Base-by-base conservation (phyloP, 2,329 filamentous ascomycete species). In the Fusarium begoniae region DNA sequence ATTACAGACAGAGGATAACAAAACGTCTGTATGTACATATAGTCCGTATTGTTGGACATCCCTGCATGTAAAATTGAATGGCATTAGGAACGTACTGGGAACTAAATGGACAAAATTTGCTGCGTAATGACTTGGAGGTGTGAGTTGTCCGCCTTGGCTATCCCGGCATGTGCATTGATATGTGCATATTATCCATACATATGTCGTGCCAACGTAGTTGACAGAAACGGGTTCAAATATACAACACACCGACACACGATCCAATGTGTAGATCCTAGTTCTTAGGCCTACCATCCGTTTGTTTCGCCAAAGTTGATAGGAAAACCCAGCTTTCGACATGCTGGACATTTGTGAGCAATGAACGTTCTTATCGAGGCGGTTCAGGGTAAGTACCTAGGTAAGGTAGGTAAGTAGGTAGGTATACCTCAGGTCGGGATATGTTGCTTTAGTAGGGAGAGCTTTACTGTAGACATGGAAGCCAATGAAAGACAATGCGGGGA, bases 401-500 rank as follows among this genome's bases (percentile, higher is more conserved):
- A 10, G 41, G 43, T 44, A 45, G 8, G n/a, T n/a, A n/a, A n/a
- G 3, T 22, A 13, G 12, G 14, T 43, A 43, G 55, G 43, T 8
- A 35, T 35, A 35, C 32, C 32, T 35, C 32, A 35, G 7, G 32
- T 35, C 6, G 32, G 32, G 37, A 45, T 45, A 43, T 47, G 60
- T 44, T 67, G 61, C 64, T 41, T 41, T 30, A 58, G 28, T 9
- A 28, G 28, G 28, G 28, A 28, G 24, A 37, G 50, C 13, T 53
- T 14, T 35, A 20, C 35, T 24, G n/a, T 18, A n/a, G 28, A 45
- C 44, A 55, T 26, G 41, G 38, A 28, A 50, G 40, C 76, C 76
- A 78, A 77, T 77, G 37, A 66, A 35, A 57, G 14, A 32, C 20
- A 63, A 71, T 58, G 75, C 69, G 76, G 76, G 75, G 73, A 61